Base-by-base conservation (phyloP, 129 eudicot genomes). In the Artemisia tridentata region DNA sequence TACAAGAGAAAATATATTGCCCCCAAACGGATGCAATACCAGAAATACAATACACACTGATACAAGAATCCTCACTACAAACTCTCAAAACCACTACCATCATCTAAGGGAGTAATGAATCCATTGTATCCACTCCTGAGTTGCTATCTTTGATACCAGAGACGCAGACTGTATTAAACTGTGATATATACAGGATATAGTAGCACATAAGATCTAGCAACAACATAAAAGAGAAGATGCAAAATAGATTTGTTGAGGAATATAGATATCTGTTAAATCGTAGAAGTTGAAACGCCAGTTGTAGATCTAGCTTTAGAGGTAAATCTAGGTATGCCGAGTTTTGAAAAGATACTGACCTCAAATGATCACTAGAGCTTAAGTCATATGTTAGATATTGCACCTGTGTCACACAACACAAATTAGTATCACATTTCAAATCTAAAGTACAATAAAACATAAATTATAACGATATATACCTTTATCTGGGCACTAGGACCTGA, bases 21-120 rank as follows among this genome's bases (percentile, higher is more conserved):
- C n/a, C n/a, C n/a, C n/a, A n/a, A n/a, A n/a, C n/a, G n/a, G n/a
- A n/a, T n/a, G n/a, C n/a, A n/a, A n/a, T n/a, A n/a, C n/a, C n/a
- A n/a, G n/a, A n/a, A n/a, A n/a, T n/a, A n/a, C n/a, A n/a, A n/a
- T n/a, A n/a, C n/a, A n/a, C n/a, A n/a, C n/a, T n/a, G n/a, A n/a
- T n/a, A n/a, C n/a, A n/a, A n/a, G n/a, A n/a, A n/a, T n/a, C n/a
- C n/a, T n/a, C n/a, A n/a, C n/a, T n/a, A n/a, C n/a, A n/a, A n/a
- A n/a, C n/a, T n/a, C n/a, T n/a, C n/a, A n/a, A n/a, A n/a, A n/a
- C n/a, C n/a, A n/a, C 89, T 84, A 61, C 97, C 97, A 82, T 93
- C 97, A 81, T 87, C 92, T 69, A 93, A 80, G 29, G 96, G 20
- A 93, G 88, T 54, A 93, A 81, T 48, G 96, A 91, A 41, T 86